Conservation (phyloP, 106 monocot genomes). For the Dioscorea zingiberensis region DNA sequence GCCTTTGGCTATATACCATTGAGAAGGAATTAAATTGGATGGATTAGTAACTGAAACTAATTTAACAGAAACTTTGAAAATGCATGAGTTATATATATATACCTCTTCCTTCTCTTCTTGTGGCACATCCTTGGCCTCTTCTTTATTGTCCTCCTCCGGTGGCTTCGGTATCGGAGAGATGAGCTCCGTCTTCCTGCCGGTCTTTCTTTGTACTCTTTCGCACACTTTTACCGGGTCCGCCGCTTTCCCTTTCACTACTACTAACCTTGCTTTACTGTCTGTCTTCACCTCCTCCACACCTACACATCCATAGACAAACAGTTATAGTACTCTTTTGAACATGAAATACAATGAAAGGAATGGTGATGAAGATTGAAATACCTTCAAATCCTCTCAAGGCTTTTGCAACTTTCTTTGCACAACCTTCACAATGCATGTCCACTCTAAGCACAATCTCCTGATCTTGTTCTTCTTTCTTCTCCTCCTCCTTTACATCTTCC, state of each 20-base stretch:
- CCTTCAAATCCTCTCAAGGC: slow-evolving; percentile 52
- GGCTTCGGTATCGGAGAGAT: slow-evolving; percentile 61
- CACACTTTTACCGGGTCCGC: slow-evolving; percentile 50
- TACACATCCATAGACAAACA: neutral
- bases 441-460: slow-evolving; percentile 71
- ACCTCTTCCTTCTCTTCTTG: slow-evolving; percentile 54
- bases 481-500: slow-evolving; percentile 5
- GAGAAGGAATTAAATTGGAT: neutral
- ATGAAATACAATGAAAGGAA: neutral
- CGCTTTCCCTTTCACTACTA: slow-evolving; percentile 59
- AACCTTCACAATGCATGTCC: slow-evolving; percentile 76
- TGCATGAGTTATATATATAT: no score
- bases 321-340: neutral
- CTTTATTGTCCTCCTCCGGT: slow-evolving; percentile 27
- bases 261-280: slow-evolving; percentile 45
- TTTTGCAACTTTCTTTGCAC: slow-evolving; percentile 60
- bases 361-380: neutral
- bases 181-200: slow-evolving; percentile 51
- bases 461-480: slow-evolving; percentile 37
- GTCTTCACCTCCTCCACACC: slow-evolving; percentile 61
- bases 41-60: no score
- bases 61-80: no score
- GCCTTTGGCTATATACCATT: slow-evolving; percentile 32
- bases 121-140: slow-evolving; percentile 14
- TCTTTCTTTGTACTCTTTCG: slow-evolving; percentile 74